Percentiles rank a stretch among this genome's conserved stretches.
Evolutionary conservation across 2,329 filamentous ascomycete species (phyloP).

Genomic region (Botrytis deweyae): DNA sequence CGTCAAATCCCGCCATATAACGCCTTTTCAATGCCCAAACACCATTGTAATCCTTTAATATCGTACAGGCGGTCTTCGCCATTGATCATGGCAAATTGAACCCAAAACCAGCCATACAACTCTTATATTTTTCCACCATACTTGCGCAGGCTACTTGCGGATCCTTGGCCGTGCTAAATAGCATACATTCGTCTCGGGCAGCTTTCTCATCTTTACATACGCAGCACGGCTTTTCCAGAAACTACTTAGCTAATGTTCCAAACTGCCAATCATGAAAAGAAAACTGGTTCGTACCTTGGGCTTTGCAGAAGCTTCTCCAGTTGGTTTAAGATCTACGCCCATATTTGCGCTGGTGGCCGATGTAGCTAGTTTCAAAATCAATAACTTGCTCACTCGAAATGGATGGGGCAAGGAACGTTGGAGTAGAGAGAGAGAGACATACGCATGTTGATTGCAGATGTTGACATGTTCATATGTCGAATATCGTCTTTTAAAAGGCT

Average conservation of each 20-base stretch:
- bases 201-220: slow-evolving; percentile 96
- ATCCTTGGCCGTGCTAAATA: slow-evolving; percentile 84
- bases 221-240: slow-evolving; percentile 74
- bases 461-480: slow-evolving; percentile 32
- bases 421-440: slow-evolving; percentile 24
- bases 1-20: not conserved
- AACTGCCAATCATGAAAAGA: not conserved
- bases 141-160: slow-evolving; percentile 80
- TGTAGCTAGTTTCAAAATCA: slow-evolving; percentile 30
- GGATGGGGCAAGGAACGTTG: not conserved
- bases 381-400: slow-evolving; percentile 5
- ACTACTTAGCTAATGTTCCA: slow-evolving; percentile 11
- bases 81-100: slow-evolving; percentile 57
- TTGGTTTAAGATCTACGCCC: slow-evolving; percentile 33
- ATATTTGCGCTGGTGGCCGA: slow-evolving; percentile 33
- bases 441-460: slow-evolving; percentile 35
- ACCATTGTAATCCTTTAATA: slow-evolving; percentile 20
- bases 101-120: slow-evolving; percentile 90
- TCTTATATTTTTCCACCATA: slow-evolving; percentile 80
- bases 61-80: slow-evolving; percentile 8
- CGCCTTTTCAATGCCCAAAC: slow-evolving; percentile 35
- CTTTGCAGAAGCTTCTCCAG: slow-evolving; percentile 29
- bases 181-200: slow-evolving; percentile 95
- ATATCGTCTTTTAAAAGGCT: slow-evolving; percentile 28
- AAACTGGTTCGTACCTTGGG: slow-evolving; percentile 31